Evolutionary conservation across 495 filamentous ascomycete species (phyloP).

Genomic region (Aspergillus wentii): DNA sequence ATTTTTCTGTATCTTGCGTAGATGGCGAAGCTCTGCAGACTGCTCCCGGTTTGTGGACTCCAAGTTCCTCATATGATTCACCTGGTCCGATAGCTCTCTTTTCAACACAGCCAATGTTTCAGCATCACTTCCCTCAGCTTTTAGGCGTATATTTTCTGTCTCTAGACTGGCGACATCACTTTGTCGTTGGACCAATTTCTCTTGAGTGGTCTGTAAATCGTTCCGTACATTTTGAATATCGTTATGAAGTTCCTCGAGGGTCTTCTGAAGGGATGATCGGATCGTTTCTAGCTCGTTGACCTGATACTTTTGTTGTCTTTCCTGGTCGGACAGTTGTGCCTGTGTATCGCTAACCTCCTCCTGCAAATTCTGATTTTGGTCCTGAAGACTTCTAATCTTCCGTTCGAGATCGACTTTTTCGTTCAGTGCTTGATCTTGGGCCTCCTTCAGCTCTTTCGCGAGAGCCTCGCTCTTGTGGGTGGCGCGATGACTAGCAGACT

Average conservation of each 20-base stretch:
- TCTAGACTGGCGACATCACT: slow-evolving; percentile 66
- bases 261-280: slow-evolving; percentile 59
- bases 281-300: slow-evolving; percentile 66
- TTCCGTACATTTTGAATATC: slow-evolving; percentile 62
- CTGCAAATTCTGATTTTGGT: slow-evolving; percentile 63
- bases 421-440: slow-evolving; percentile 59
- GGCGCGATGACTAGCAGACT: slow-evolving; percentile 63
- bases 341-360: slow-evolving; percentile 77
- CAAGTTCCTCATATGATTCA: slow-evolving; percentile 78
- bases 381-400: slow-evolving; percentile 63
- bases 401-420: slow-evolving; percentile 68
- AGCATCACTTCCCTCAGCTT: slow-evolving; percentile 77
- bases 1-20: slow-evolving; percentile 73
- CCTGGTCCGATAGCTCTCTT: slow-evolving; percentile 82
- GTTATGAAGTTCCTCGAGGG: slow-evolving; percentile 64
- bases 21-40: slow-evolving; percentile 68
- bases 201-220: slow-evolving; percentile 59
- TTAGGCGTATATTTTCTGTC: slow-evolving; percentile 74
- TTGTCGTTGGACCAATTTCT: slow-evolving; percentile 63
- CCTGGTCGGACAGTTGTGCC: slow-evolving; percentile 63
- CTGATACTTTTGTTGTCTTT: slow-evolving; percentile 65
- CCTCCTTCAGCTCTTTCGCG: slow-evolving; percentile 64
- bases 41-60: slow-evolving; percentile 80
- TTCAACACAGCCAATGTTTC: slow-evolving; percentile 79
- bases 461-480: slow-evolving; percentile 67